phyloP scores from a whole-genome alignment of 345 rosid species.

The Ceriops zippeliana region DNA sequence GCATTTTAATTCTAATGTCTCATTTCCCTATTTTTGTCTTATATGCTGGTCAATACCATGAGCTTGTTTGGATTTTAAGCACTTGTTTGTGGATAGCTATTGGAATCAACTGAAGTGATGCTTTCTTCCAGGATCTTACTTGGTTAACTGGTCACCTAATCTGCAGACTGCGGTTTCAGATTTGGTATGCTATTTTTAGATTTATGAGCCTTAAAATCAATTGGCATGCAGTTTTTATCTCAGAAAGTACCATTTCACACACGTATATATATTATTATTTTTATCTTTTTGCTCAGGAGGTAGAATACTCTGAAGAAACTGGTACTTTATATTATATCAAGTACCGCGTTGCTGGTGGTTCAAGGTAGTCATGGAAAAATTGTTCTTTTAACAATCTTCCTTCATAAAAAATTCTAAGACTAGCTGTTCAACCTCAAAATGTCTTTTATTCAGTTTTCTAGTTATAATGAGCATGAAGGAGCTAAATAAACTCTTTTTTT shows the following conservation, averaged over 20 bases:
- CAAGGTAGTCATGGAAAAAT: slow-evolving; percentile 44
- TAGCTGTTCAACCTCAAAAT: too few species aligned
- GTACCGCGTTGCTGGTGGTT: slow-evolving; percentile 93
- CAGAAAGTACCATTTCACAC: slow-evolving; percentile 7
- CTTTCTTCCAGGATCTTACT: slow-evolving; percentile 73
- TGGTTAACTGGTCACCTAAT: slow-evolving; percentile 99
- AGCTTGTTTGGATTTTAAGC: slow-evolving; percentile 2
- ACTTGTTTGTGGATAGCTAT: not conserved
- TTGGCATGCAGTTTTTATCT: slow-evolving; percentile 7
- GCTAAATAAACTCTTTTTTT: too few species aligned
- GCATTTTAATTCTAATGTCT: not conserved
- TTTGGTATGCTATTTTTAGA: slow-evolving; percentile 55
- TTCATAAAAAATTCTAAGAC: not conserved
- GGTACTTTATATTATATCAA: slow-evolving; percentile 80
- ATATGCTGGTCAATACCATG: not conserved
- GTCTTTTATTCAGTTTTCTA: too few species aligned
- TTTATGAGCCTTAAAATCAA: slow-evolving; percentile 7
- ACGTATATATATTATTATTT: not conserved
- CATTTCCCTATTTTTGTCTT: not conserved
- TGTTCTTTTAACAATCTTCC: not conserved
- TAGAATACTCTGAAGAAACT: slow-evolving; percentile 95
- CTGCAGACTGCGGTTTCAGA: slow-evolving; percentile 99
- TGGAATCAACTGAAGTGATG: slow-evolving; percentile 14
- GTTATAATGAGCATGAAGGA: too few species aligned
- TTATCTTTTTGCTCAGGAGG: slow-evolving; percentile 62